Base-by-base conservation (phyloP, 1,139 yeast species). In the Schwanniomyces etchellsii region DNA sequence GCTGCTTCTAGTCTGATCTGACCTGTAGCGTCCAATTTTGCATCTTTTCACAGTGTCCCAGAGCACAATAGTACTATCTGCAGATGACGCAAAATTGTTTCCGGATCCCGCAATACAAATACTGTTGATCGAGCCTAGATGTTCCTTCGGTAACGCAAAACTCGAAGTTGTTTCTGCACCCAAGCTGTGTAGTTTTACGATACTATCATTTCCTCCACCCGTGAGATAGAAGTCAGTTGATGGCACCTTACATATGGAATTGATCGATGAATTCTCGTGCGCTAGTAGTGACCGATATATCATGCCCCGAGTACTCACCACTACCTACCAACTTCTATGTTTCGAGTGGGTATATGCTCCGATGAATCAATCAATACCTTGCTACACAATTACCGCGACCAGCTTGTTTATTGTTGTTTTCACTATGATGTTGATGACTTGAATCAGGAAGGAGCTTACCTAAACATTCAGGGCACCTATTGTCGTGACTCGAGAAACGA, bases 141-240 rank as follows among this genome's bases (percentile, higher is more conserved):
- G 55, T 15, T 40, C 38, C 27, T 39, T 45, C 7, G 52, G 48
- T 16, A 48, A 36, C n/a, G 29, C 28, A 14, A 29, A 30, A 11
- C 42, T 28, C 10, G 28, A 31, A 11, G 27, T 29, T 3, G 28
- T 27, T n/a, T 18, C 33, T 6, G 31, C 29, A 14, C 15, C 31
- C 15, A 47, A 31, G 29, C 44, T 40, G 32, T 44, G 44, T 12
- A 52, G 37, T 26, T 42, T 43, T 27, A 55, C 35, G 16, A 32
- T 28, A 16, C 32, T 36, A 29, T 50, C 55, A 32, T 42, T 43
- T 20, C 53, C 51, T 3, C 60, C 60, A 5, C 57, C 57, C 5
- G 51, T 45, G 18, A 53, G 29, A 1, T 48, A 40, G 24, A 45
- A 46, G n/a, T 40, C 35, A n/a, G 56, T 45, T 16, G 36, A 29